Base-by-base conservation (phyloP, 2,329 filamentous ascomycete genomes). In the Nothophoma quercina region DNA sequence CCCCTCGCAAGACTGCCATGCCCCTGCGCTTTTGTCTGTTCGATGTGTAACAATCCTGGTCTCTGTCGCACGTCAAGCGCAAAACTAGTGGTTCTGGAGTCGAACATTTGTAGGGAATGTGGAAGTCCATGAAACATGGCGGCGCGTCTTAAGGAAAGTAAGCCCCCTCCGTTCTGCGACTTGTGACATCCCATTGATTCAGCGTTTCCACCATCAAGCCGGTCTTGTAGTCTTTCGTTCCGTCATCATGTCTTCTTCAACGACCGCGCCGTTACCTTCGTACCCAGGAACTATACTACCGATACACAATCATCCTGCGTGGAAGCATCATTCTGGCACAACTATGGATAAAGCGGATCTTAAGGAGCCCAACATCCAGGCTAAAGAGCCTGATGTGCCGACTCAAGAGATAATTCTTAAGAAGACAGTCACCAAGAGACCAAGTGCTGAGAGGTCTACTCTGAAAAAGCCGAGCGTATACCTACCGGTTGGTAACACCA, bases 111-210 rank as follows among this genome's bases (percentile, higher is more conserved):
- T 52, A 46, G 33, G 39, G 23, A 40, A 34, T 36, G 26, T 33
- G 32, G 42, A 38, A 47, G 43, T 12, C 25, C 19, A 47, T 52
- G 50, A 52, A 47, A 52, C 50, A 25, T 42, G 25, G 30, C 42
- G 15, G 42, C 30, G 42, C 38, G 38, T 52, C 42, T 32, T 47
- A 52, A 52, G 50, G 42, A 32, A 41, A 36, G 36, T 38, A 42
- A 9, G 50, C 32, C 43, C 50, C 36, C 32, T 35, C n/a, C 26
- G 30, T 42, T 47, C 19, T n/a, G 36, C 21, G 26, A 41, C 15
- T 45, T 47, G 50, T 43, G 36, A 42, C 36, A 47, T 33, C n/a
- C 30, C 23, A 52, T 46, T 18, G 18, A 30, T 35, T 28, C 41
- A 30, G 32, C 29, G 26, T 25, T 47, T 16, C 30, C 30, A 47